Evolutionary conservation across 805 yeast genomes (phyloP).

Genomic region (Starmerella bacillaris): DNA sequence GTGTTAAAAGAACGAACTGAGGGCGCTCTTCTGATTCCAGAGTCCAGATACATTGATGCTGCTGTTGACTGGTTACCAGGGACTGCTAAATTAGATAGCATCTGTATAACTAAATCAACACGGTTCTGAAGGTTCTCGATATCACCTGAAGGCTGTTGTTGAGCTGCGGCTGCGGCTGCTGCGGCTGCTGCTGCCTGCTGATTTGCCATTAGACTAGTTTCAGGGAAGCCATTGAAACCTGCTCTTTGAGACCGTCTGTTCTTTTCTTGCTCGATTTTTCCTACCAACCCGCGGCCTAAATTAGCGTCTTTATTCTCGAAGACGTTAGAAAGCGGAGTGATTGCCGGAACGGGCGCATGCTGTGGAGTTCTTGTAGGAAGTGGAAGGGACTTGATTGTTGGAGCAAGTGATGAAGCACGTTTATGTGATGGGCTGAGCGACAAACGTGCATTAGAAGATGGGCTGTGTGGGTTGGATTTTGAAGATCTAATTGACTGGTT

Average conservation of each 20-base stretch:
- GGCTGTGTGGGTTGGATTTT: too few species aligned
- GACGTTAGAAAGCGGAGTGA: constrained; percentile 15
- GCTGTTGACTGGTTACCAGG: not conserved
- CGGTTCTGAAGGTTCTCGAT: not conserved
- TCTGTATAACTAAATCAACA: not conserved
- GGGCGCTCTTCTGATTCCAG: too few species aligned
- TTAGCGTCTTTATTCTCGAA: constrained; percentile 12
- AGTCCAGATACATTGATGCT: not conserved
- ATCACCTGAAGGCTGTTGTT: not conserved
- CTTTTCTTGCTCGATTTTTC: constrained; percentile 26
- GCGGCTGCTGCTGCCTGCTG: not conserved
- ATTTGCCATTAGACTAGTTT: too few species aligned
- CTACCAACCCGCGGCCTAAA: constrained; percentile 24
- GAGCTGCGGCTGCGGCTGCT: not conserved
- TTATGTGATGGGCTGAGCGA: too few species aligned
- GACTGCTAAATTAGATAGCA: not conserved
- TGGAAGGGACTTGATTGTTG: not conserved
- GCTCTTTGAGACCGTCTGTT: constrained; percentile 22
- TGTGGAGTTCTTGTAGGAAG: not conserved
- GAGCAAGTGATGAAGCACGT: not conserved
- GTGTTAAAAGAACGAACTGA: not conserved
- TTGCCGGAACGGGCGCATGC: not conserved
- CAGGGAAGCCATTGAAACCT: too few species aligned
- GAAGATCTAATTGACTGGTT: too few species aligned
- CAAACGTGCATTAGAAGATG: too few species aligned